phyloP scores from a whole-genome alignment of 208 protist genomes.

The Acanthamoeba lenticulata region DNA sequence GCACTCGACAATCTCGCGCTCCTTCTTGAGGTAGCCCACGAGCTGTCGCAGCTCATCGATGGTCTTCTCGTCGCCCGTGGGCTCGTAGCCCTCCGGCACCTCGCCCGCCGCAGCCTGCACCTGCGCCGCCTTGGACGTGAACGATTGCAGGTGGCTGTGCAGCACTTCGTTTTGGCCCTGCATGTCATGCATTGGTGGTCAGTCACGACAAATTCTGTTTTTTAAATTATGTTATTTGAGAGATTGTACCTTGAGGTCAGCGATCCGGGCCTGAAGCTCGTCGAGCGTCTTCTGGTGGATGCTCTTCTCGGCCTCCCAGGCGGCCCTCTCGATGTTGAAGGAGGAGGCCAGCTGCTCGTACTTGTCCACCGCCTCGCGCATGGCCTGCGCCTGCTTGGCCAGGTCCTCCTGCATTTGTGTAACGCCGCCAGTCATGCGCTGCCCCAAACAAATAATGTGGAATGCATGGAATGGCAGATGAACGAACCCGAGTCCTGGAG shows the following conservation, averaged over 20 bases:
- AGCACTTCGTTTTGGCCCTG: not conserved
- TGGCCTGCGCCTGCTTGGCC: not conserved
- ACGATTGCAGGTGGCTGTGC: not conserved
- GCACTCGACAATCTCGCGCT: constrained; percentile 1
- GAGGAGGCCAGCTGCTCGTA: not conserved
- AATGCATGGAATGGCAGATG: not conserved
- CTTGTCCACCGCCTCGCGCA: not conserved
- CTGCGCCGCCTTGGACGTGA: not conserved
- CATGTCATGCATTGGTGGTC: not conserved
- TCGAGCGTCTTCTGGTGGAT: not conserved
- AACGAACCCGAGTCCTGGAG: not conserved
- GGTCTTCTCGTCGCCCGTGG: constrained; percentile 5
- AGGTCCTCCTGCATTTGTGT: constrained; percentile 11
- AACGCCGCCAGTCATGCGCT: no score
- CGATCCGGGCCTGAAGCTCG: not conserved
- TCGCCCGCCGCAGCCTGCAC: not conserved
- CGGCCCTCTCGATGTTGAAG: not conserved
- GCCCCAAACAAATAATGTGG: not conserved
- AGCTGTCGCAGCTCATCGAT: constrained; percentile 27
- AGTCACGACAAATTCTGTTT: not conserved
- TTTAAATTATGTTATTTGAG: not conserved
- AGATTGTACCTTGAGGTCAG: not conserved
- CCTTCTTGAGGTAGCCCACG: not conserved
- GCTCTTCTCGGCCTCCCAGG: not conserved
- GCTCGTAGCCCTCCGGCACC: not conserved